A percentile compares a stretch with the other conserved stretches of the same genome.
phyloP scores from a whole-genome alignment of 495 filamentous ascomycete species.

The Hypoxylon cercidicola region DNA sequence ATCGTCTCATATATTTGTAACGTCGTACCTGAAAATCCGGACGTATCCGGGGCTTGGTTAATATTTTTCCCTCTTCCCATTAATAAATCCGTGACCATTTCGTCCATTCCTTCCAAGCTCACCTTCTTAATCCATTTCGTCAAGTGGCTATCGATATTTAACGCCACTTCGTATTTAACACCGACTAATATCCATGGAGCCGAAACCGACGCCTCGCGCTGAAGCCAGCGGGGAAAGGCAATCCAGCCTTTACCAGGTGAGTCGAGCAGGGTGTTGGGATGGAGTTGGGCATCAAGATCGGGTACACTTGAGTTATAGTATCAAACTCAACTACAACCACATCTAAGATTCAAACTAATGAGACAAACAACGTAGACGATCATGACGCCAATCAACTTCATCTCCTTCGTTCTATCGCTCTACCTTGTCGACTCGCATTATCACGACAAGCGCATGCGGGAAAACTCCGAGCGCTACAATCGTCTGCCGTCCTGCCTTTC shows the following conservation, averaged over 20 bases:
- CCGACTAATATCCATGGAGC: constrained; percentile 31
- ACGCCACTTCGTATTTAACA: background rate
- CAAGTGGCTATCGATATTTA: constrained; percentile 3
- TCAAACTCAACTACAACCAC: background rate
- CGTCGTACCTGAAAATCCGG: constrained; percentile 18
- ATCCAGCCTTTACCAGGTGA: constrained; percentile 52
- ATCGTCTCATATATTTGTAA: constrained; percentile 20
- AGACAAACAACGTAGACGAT: constrained; percentile 46
- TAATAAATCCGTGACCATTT: background rate
- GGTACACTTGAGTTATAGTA: background rate
- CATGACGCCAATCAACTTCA: constrained; percentile 60
- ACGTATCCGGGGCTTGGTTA: constrained; percentile 24
- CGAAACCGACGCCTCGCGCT: constrained; percentile 28
- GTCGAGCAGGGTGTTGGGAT: background rate
- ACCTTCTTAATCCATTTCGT: too few relatives aligned
- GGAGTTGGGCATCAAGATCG: background rate
- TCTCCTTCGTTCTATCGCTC: constrained; percentile 64
- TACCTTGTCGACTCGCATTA: constrained; percentile 59
- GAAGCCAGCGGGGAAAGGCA: constrained; percentile 24
- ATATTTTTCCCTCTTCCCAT: background rate
- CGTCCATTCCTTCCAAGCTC: background rate
- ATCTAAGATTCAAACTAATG: constrained; percentile 5
- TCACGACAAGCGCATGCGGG: constrained; percentile 50
- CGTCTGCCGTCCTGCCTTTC: constrained; percentile 48
- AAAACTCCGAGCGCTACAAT: constrained; percentile 46